phyloP scores from a whole-genome alignment of 2,329 filamentous ascomycete species.

The Clathrospora elynae region DNA sequence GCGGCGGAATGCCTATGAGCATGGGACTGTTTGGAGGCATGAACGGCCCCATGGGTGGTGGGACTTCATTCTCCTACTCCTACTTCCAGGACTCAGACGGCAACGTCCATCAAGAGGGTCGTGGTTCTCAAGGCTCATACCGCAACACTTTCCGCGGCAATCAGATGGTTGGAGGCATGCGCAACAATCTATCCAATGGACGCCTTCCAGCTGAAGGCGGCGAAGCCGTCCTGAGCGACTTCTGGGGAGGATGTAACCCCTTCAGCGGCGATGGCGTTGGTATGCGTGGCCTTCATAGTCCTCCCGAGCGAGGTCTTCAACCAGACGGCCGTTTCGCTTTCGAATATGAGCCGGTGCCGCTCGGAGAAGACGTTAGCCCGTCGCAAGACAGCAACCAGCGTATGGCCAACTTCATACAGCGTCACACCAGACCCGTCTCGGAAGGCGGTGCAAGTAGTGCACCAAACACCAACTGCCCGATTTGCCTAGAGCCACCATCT shows the following conservation, averaged over 20 bases:
- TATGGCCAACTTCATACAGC: slow-evolving; percentile 5
- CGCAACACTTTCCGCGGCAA: neutral
- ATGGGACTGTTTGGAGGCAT: neutral
- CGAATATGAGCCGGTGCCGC: neutral
- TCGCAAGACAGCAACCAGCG: neutral
- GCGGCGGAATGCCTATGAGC: too few species aligned
- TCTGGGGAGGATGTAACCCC: slow-evolving; percentile 2
- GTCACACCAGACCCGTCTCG: slow-evolving; percentile 5
- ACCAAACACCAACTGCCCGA: slow-evolving; percentile 14
- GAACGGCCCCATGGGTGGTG: neutral
- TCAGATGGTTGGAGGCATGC: too few species aligned
- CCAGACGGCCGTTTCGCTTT: neutral
- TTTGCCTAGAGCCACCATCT: slow-evolving; percentile 16
- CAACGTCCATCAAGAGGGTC: neutral
- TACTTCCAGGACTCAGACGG: neutral
- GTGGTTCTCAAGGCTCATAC: neutral
- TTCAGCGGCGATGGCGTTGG: neutral
- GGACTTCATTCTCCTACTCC: neutral
- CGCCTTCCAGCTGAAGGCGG: too few species aligned
- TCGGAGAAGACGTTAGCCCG: neutral
- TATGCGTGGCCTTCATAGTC: neutral
- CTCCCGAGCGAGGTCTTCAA: neutral
- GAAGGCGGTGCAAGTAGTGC: neutral
- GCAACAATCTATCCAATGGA: too few species aligned
- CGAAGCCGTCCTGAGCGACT: neutral